Percentiles rank a stretch among this genome's conserved stretches.
Evolutionary conservation across 2,329 filamentous ascomycete genomes (phyloP).

Genomic region (Fusarium sp.): DNA sequence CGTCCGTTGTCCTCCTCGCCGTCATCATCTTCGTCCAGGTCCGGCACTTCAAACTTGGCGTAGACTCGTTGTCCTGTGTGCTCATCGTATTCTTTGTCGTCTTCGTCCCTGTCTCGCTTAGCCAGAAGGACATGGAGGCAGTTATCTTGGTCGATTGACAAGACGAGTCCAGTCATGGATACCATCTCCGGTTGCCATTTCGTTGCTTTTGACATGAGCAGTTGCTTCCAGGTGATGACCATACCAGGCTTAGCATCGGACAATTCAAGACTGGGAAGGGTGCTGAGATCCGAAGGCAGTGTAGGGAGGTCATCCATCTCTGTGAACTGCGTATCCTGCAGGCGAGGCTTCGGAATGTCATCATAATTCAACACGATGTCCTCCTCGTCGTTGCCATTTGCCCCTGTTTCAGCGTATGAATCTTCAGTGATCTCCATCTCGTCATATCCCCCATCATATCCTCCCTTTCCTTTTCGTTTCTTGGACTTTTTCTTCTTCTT

Average conservation of each 20-base stretch:
- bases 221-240: conserved; percentile 76
- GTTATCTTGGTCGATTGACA: conserved; percentile 64
- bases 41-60: conserved; percentile 80
- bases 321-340: conserved; percentile 59
- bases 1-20: conserved; percentile 71
- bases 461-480: conserved; percentile 51
- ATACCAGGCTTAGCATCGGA: conserved; percentile 67
- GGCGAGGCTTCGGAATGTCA: conserved; percentile 49
- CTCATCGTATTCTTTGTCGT: conserved; percentile 71
- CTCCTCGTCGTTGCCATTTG: conserved; percentile 36
- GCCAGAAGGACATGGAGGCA: conserved; percentile 74
- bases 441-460: conserved; percentile 21
- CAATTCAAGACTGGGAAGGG: conserved; percentile 63
- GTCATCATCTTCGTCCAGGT: conserved; percentile 67
- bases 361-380: conserved; percentile 58
- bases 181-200: conserved; percentile 74
- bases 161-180: conserved; percentile 74
- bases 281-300: conserved; percentile 67
- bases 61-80: conserved; percentile 79
- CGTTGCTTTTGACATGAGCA: conserved; percentile 70
- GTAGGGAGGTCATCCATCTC: conserved; percentile 71
- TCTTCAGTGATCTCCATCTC: conserved; percentile 19
- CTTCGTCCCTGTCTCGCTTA: conserved; percentile 71
- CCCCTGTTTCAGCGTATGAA: neutral
- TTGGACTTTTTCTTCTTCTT: conserved; percentile 54